phyloP scores from a whole-genome alignment of 2,329 filamentous ascomycete species.

The Aureobasidium pullulans region DNA sequence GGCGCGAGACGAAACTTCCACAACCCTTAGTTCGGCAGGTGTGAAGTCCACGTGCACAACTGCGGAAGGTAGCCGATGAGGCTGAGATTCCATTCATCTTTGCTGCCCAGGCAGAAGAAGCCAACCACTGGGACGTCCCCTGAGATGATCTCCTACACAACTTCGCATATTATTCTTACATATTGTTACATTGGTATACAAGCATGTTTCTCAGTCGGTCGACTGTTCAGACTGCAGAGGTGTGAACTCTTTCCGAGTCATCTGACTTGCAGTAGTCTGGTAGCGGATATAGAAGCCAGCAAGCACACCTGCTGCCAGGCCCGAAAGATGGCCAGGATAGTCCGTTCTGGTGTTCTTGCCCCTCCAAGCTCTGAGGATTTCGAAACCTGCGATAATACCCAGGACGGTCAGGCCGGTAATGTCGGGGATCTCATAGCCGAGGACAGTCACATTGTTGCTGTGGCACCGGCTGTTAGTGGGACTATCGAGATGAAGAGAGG shows the following conservation, averaged over 20 bases:
- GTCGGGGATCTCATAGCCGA: slow-evolving; percentile 25
- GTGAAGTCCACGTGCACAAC: too few relatives aligned
- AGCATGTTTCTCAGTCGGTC: background rate
- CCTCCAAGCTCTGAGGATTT: slow-evolving; percentile 21
- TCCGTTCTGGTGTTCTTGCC: slow-evolving; percentile 23
- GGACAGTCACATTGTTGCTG: slow-evolving; percentile 21
- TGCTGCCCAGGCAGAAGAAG: slow-evolving; percentile 8
- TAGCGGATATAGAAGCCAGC: slow-evolving; percentile 17
- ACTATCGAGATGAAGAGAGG: background rate
- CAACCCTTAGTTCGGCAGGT: too few relatives aligned
- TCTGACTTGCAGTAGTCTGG: slow-evolving; percentile 6
- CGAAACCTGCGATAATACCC: slow-evolving; percentile 24
- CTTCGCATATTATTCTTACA: background rate
- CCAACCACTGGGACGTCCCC: too few relatives aligned
- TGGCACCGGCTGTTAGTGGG: slow-evolving; percentile 4
- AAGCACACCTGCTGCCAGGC: slow-evolving; percentile 21
- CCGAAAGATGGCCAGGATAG: slow-evolving; percentile 31
- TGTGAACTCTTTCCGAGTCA: slow-evolving; percentile 3
- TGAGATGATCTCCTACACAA: too few relatives aligned
- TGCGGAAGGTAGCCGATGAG: background rate
- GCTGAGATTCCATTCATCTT: background rate
- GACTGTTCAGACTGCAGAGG: background rate
- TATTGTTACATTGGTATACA: background rate
- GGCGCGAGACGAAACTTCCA: background rate
- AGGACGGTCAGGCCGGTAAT: slow-evolving; percentile 32